Evolutionary conservation across 257 asterid genomes (phyloP).

Genomic region (Scutellaria minor): DNA sequence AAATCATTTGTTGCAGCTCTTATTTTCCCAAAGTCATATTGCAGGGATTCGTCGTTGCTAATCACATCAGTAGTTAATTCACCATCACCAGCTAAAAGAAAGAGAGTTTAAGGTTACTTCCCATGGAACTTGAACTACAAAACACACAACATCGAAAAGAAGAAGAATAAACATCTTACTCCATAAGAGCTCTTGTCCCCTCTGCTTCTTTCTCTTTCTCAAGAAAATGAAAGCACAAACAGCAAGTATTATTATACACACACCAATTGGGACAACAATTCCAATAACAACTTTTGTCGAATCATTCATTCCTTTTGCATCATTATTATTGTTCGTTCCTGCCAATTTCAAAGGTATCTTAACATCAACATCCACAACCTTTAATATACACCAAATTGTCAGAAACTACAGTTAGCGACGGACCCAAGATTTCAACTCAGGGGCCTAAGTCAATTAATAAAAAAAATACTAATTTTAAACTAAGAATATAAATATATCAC

Average conservation of each 20-base stretch:
- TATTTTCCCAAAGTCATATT: slow-evolving; percentile 25
- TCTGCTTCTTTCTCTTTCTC: slow-evolving; percentile 19
- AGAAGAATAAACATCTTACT: neutral
- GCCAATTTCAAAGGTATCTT: neutral
- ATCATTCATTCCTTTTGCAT: slow-evolving; percentile 7
- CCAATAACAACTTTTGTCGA: slow-evolving; percentile 7
- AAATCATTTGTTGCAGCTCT: slow-evolving; percentile 35
- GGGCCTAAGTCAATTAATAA: too few species aligned
- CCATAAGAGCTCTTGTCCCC: neutral
- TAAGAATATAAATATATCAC: too few species aligned
- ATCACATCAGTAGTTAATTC: neutral
- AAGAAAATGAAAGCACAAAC: slow-evolving; percentile 15
- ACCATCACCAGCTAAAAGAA: too few species aligned
- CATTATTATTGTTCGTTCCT: slow-evolving; percentile 24
- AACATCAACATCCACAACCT: too few species aligned
- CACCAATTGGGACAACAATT: slow-evolving; percentile 12
- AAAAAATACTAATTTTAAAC: too few species aligned
- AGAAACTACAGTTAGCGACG: too few species aligned
- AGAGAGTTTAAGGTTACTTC: too few species aligned
- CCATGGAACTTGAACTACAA: too few species aligned
- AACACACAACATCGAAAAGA: neutral
- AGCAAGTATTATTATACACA: neutral
- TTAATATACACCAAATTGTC: neutral
- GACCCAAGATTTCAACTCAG: too few species aligned
- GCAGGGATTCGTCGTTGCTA: slow-evolving; percentile 24